Evolutionary conservation across 257 asterid species (phyloP).

Genomic region (Solanum sejunctum): DNA sequence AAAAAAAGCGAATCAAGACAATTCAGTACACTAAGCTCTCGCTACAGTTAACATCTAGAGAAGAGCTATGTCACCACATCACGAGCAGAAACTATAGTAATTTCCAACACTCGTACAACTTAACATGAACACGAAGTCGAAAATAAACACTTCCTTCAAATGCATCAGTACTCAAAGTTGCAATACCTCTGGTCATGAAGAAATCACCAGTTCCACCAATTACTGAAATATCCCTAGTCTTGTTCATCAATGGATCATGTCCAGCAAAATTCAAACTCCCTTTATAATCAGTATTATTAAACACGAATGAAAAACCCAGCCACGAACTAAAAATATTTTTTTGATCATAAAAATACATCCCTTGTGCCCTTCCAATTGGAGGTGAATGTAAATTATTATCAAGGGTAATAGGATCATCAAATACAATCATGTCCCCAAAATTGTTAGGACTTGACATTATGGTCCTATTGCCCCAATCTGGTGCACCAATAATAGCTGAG

Average conservation of each 20-base stretch:
- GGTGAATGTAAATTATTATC: conserved; percentile 27
- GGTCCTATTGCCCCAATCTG: conserved; percentile 23
- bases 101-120: conserved; percentile 36
- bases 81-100: neutral
- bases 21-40: neutral
- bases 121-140: conserved; percentile 23
- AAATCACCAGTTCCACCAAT: conserved; percentile 39
- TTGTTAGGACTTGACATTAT: conserved; percentile 13
- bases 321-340: conserved; percentile 25
- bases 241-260: conserved; percentile 30
- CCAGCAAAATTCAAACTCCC: conserved; percentile 35
- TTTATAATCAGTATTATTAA: conserved; percentile 18
- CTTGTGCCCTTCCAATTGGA: conserved; percentile 41
- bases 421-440: conserved; percentile 29
- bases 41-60: neutral
- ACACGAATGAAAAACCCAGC: conserved; percentile 29
- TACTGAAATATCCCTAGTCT: conserved; percentile 34
- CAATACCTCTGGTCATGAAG: conserved; percentile 33
- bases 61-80: fast-evolving
- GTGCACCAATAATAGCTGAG: conserved; percentile 23
- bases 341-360: conserved; percentile 31
- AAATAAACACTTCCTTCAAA: conserved; percentile 33
- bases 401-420: conserved; percentile 35
- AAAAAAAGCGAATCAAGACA: neutral
- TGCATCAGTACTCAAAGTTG: conserved; percentile 30